Evolutionary conservation across 2,329 filamentous ascomycete species (phyloP).

Genomic region (Apiospora aurea): DNA sequence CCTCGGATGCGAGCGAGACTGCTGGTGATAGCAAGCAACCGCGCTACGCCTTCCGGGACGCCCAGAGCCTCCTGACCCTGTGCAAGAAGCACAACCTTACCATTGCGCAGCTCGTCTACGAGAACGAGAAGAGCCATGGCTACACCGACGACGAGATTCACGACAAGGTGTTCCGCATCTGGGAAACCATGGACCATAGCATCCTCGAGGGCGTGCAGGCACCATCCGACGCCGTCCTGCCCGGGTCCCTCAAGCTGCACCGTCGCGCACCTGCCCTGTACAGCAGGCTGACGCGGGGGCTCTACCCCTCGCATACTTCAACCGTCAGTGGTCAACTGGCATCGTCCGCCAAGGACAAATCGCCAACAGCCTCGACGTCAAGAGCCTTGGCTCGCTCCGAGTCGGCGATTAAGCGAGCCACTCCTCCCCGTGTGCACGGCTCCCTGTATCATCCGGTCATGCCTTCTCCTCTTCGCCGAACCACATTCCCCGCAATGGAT

Average conservation of each 20-base stretch:
- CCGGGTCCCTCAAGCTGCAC: conserved; percentile 56
- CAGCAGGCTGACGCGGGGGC: conserved; percentile 51
- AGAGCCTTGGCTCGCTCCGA: conserved; percentile 33
- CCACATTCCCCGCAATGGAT: conserved; percentile 58
- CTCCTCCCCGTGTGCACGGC: conserved; percentile 52
- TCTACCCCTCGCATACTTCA: conserved; percentile 49
- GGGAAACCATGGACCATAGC: conserved; percentile 60
- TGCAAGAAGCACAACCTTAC: conserved; percentile 59
- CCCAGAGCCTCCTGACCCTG: conserved; percentile 52
- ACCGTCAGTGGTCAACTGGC: conserved; percentile 28
- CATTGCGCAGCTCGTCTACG: conserved; percentile 59
- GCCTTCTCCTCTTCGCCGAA: conserved; percentile 53
- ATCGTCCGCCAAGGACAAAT: conserved; percentile 2
- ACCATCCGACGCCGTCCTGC: conserved; percentile 48
- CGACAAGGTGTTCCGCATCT: conserved; percentile 55
- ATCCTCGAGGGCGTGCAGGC: conserved; percentile 58
- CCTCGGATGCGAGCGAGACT: neutral
- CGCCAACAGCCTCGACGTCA: conserved; percentile 28
- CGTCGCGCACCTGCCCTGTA: conserved; percentile 56
- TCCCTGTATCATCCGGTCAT: conserved; percentile 54
- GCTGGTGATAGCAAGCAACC: conserved; percentile 43
- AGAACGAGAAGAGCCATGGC: conserved; percentile 59
- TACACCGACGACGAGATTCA: conserved; percentile 58
- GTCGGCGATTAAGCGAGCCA: conserved; percentile 36
- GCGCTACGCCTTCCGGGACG: conserved; percentile 55